Base-by-base conservation (phyloP, 2,329 filamentous ascomycete species). In the Cladophialophora exuberans region DNA sequence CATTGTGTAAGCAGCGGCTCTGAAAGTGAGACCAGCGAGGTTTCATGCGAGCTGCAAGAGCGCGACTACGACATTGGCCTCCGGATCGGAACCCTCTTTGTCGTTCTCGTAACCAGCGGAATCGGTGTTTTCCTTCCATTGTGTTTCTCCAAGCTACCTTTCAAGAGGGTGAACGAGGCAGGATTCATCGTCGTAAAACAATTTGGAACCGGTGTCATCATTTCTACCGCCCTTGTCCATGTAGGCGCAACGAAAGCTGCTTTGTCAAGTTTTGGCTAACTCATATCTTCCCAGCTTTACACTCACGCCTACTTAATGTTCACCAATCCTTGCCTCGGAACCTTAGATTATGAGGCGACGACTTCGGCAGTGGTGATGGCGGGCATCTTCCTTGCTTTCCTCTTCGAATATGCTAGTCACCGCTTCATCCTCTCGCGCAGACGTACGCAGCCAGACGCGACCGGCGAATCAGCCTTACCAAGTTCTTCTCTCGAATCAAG, bases 261-360 rank as follows among this genome's bases (percentile, higher is more conserved):
- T n/a, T n/a, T n/a, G n/a, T n/a, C n/a, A n/a, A n/a, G n/a, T n/a
- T n/a, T n/a, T n/a, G n/a, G n/a, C n/a, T n/a, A n/a, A n/a, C n/a
- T n/a, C n/a, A n/a, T n/a, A n/a, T 39, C 11, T n/a, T 38, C 36
- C n/a, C 60, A 89, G 84, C 79, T 92, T 9, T 84, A 86, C 64
- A 90, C 87, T 0, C 87, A 92, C 59, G 87, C 88, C 0, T 72
- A 77, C 6, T 76, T 91, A 23, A 89, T 90, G 84, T 90, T 92
- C 63, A 73, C 69, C 17, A 90, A 88, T 61, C 73, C 83, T 45
- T 92, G 88, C 63, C 71, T 92, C 10, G 84, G 85, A 3, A 77
- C 79, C 6, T 72, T 91, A 2, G 67, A 74, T 4, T 92, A 88
- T 63, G 88, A 92, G 69, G 81, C 76, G 3, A 88, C 85, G 0